Evolutionary conservation across 306 rosid genomes (phyloP), one percentile per base, ranked within the genome.

Genomic region (Cucumis sativus): DNA sequence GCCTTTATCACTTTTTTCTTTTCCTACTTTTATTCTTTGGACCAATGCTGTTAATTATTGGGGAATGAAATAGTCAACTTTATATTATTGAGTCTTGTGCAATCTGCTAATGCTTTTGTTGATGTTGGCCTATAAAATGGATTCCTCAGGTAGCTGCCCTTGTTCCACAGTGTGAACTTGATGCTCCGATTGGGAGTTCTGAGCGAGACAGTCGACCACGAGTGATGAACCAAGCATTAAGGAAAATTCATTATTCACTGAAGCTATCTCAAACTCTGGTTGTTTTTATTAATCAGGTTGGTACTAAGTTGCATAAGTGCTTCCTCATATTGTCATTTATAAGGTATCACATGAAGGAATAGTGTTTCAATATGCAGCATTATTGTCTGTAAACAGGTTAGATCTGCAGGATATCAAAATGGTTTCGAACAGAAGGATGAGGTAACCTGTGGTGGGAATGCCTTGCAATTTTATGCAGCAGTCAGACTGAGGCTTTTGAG

Each of bases 391-490:
- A 15, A 82, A 39, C 87, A 94, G 95, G 78, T 90, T 80, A 87
- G 98, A 71, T 86, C 83, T 77, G 85, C 85, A 30, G 88, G 80
- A 78, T 62, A 87, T 41, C 79, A 78, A 39, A 56, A 80, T 64
- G 88, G 79, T 41, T 60, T 69, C 80, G 89, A 90, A 72, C 81
- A 63, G 55, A 56, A 77, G 82, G 89, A 84, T 45, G 98, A 90
- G 84, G 93, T 90, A 55, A 92, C 96, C 37, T 90, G 97, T 82
- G 97, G 97, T 64, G 98, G 98, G 75, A 94, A 91, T 76, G 90
- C 98, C 80, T 88, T 92, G 83, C 84, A 88, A 80, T 94, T 94
- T 82, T 89, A 94, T 59, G 89, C 97, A 6, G 93, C 97, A 57
- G 85, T 94, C 54, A 89, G 95, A 41, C 77, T 94, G 88, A 87